Evolutionary conservation across 176 grass and related monocot species (phyloP).

Genomic region (Oryza punctata): DNA sequence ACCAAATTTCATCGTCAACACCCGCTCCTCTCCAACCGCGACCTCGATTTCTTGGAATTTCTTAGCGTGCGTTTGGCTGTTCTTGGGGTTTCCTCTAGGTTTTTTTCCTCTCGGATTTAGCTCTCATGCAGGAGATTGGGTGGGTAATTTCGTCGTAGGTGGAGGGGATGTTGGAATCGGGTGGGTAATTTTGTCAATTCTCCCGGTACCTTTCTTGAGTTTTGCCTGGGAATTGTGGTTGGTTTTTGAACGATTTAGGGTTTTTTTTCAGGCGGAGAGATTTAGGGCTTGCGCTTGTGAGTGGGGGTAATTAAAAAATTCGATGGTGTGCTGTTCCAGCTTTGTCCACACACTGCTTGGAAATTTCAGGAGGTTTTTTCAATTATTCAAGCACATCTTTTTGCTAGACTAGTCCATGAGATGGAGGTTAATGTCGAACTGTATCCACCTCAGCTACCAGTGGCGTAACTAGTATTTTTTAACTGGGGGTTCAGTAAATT

Average conservation of each 20-base stretch:
- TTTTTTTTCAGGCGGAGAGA: neutral
- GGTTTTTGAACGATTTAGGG: neutral
- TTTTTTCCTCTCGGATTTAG: neutral
- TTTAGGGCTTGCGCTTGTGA: neutral
- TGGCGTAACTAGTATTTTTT: no score
- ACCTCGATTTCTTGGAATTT: no score
- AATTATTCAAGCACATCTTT: neutral
- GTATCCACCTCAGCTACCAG: neutral
- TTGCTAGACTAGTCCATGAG: neutral
- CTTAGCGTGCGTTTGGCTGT: neutral
- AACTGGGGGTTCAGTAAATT: no score
- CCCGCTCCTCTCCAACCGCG: no score
- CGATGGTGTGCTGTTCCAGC: neutral
- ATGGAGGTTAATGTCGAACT: neutral
- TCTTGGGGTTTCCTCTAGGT: neutral
- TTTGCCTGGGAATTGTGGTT: neutral
- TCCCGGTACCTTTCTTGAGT: neutral
- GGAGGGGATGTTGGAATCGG: neutral
- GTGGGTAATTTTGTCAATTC: neutral
- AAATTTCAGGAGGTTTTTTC: conserved; percentile 10
- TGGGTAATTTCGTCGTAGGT: neutral
- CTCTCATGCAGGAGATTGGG: neutral
- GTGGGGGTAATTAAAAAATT: neutral
- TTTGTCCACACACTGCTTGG: conserved; percentile 17
- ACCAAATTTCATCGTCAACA: no score